These are phyloP conservation scores for Sporisorium iseilematis-ciliati DNA, from an alignment of 1,284 basidiomycete genomes.

Conservation along the genomic window DNA sequence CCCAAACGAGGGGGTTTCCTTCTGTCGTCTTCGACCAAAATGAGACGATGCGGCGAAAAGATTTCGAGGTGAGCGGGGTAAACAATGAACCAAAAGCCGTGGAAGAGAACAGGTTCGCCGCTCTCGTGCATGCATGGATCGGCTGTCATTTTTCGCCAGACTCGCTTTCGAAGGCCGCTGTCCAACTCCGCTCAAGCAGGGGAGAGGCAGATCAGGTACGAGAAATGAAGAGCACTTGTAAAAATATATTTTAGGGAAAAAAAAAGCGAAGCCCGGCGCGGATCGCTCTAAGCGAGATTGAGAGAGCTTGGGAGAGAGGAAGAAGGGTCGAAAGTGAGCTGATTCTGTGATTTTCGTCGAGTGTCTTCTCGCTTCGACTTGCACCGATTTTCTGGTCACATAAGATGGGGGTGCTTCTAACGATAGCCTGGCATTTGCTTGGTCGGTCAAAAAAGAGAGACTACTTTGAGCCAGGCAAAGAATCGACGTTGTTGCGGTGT, in stretches of 20 bases:
- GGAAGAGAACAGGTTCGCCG: not conserved
- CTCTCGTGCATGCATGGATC: not conserved
- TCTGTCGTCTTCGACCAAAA: not conserved
- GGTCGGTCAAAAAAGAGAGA: no score
- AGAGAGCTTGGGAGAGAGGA: not conserved
- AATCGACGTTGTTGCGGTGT: no score
- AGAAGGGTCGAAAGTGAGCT: constrained; percentile 11
- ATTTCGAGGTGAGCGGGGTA: not conserved
- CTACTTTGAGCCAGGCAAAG: no score
- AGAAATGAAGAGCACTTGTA: no score
- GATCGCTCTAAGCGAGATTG: not conserved
- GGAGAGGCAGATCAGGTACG: not conserved
- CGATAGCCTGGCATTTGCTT: no score
- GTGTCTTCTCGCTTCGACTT: not conserved
- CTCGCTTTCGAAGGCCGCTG: no score
- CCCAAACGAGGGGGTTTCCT: not conserved
- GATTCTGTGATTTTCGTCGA: constrained; percentile 6
- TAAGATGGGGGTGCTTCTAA: no score
- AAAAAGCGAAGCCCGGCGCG: constrained; percentile 5
- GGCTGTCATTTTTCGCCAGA: no score
- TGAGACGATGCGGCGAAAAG: not conserved
- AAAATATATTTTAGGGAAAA: not conserved
- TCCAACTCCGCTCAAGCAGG: no score
- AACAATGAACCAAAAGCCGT: constrained; percentile 5
- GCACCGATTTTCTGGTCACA: no score